Percentiles rank a stretch among this genome's conserved stretches.
Conservation (phyloP, 352 stramenopile species). For the Pythium sp. region DNA sequence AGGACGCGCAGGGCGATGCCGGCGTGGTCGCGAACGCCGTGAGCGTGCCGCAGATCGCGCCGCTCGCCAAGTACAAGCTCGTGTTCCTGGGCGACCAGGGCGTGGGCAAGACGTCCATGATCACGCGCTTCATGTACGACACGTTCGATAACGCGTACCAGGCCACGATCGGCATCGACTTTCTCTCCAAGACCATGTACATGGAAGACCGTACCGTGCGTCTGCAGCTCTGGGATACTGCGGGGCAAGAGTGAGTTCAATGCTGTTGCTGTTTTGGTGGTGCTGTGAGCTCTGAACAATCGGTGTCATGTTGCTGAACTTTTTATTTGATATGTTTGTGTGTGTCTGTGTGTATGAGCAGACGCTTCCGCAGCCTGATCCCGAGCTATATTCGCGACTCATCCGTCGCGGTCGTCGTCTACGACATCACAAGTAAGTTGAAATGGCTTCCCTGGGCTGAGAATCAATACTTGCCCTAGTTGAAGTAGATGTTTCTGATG, state of each 20-base stretch:
- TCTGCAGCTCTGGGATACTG: slow-evolving; percentile 99
- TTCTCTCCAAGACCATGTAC: slow-evolving; percentile 99
- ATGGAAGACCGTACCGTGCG: slow-evolving; percentile 97
- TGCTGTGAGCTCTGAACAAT: neutral
- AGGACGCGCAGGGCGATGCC: slow-evolving; percentile 18
- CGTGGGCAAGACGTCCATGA: slow-evolving; percentile 99
- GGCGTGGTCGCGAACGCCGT: slow-evolving; percentile 21
- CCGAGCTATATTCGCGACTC: slow-evolving; percentile 98
- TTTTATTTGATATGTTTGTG: slow-evolving; percentile 7
- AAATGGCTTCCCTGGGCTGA: neutral
- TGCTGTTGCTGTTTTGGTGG: slow-evolving; percentile 1
- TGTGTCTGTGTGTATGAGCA: slow-evolving; percentile 19
- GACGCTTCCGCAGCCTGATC: slow-evolving; percentile 93
- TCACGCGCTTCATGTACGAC: slow-evolving; percentile 99
- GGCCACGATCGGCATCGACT: slow-evolving; percentile 99
- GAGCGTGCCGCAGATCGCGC: slow-evolving; percentile 83
- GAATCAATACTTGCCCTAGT: neutral
- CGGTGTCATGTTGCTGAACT: neutral
- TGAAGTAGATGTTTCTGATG: neutral
- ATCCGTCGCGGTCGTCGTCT: slow-evolving; percentile 99
- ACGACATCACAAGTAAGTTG: slow-evolving; percentile 97
- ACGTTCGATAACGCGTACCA: slow-evolving; percentile 97
- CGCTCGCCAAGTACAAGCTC: slow-evolving; percentile 93
- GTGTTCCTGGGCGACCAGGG: slow-evolving; percentile 96
- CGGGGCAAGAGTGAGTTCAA: slow-evolving; percentile 91